These are phyloP conservation scores for Phaeosphaeria sp. DNA, from an alignment of 2,329 filamentous ascomycete species.

Conservation along the genomic window DNA sequence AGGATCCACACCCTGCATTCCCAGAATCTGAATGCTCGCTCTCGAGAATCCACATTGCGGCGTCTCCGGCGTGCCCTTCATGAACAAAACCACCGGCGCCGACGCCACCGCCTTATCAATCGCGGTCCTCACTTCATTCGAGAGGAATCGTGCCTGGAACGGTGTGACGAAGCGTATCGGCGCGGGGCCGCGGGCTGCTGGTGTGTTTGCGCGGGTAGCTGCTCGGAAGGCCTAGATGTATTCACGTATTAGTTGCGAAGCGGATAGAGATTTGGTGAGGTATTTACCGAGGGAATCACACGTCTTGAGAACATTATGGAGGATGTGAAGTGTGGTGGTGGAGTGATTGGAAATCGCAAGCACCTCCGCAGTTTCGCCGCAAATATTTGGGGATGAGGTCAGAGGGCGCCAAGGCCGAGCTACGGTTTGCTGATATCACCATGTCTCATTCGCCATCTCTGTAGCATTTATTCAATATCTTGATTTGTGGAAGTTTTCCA, in stretches of 20 bases:
- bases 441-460: conserved; percentile 1
- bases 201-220: conserved; percentile 35
- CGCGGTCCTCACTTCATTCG: conserved; percentile 76
- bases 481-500: background rate
- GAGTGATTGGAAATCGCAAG: conserved; percentile 18
- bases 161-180: conserved; percentile 54
- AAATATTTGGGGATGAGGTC: conserved; percentile 39
- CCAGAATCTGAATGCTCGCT: conserved; percentile 92
- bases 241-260: background rate
- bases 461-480: background rate
- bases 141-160: conserved; percentile 71
- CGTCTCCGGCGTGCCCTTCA: conserved; percentile 97
- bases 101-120: conserved; percentile 91
- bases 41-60: conserved; percentile 97
- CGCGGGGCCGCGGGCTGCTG: conserved; percentile 32
- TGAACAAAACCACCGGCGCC: conserved; percentile 94
- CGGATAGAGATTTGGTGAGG: background rate
- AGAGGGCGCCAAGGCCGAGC: conserved; percentile 28
- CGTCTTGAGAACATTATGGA: conserved; percentile 47
- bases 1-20: conserved; percentile 92
- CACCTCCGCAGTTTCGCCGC: conserved; percentile 32
- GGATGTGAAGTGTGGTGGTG: conserved; percentile 17
- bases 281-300: conserved; percentile 43
- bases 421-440: conserved; percentile 14
- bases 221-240: conserved; percentile 44